A percentile compares a stretch with the other conserved stretches of the same genome.
phyloP scores from a whole-genome alignment of 2,329 filamentous ascomycete genomes.

The Remersonia thermophila region DNA sequence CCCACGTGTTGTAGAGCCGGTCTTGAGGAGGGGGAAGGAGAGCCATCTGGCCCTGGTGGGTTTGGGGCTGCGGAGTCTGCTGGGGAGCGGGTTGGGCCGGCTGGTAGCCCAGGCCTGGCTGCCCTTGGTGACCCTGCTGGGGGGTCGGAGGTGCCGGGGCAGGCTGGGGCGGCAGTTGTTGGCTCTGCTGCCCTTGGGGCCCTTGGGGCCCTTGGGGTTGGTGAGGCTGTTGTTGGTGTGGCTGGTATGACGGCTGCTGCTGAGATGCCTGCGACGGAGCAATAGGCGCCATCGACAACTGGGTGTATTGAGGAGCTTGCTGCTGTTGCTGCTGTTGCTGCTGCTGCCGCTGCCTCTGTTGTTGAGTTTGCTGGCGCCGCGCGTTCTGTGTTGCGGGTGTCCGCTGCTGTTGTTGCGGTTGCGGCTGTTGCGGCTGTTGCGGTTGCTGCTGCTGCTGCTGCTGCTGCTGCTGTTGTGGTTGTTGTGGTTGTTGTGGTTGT shows the following conservation, averaged over 20 bases:
- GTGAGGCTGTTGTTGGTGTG: too few relatives aligned
- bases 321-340: constrained; percentile 1
- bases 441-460: neutral
- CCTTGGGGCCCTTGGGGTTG: neutral
- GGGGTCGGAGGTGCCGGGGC: too few relatives aligned
- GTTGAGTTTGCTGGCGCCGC: neutral
- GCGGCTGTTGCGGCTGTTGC: neutral
- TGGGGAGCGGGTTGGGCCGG: too few relatives aligned
- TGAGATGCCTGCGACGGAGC: too few relatives aligned
- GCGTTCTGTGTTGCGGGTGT: too few relatives aligned
- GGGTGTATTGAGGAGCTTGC: too few relatives aligned
- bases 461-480: constrained; percentile 3
- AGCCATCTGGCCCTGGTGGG: constrained; percentile 14
- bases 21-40: constrained; percentile 20
- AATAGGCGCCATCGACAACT: too few relatives aligned
- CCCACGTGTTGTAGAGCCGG: constrained; percentile 18
- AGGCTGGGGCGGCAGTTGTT: too few relatives aligned
- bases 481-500: constrained; percentile 3
- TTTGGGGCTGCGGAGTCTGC: constrained; percentile 4
- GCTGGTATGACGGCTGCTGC: too few relatives aligned
- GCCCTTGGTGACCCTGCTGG: neutral
- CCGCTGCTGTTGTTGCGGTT: too few relatives aligned
- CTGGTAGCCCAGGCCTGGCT: too few relatives aligned
- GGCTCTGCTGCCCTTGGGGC: too few relatives aligned
- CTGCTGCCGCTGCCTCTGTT: neutral